Conservation (phyloP, 2,329 filamentous ascomycete genomes). For the Monosporascus ibericus region DNA sequence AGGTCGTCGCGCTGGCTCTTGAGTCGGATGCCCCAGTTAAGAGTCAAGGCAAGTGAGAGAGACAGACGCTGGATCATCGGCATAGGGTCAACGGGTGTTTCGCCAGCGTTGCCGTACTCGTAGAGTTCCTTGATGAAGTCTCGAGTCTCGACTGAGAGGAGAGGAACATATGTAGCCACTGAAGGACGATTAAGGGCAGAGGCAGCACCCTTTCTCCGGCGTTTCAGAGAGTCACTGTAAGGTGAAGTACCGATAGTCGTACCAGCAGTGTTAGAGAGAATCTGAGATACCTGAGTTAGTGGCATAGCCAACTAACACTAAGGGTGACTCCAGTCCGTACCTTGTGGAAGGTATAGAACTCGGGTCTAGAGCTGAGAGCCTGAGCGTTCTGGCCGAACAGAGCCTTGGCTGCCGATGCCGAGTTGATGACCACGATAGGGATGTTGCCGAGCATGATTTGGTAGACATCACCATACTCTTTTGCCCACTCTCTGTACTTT, state of each 20-base stretch:
- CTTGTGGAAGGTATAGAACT: slow-evolving; percentile 56
- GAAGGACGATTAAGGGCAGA: slow-evolving; percentile 60
- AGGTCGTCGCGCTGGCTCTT: slow-evolving; percentile 51
- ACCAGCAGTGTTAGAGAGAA: slow-evolving; percentile 55
- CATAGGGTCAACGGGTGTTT: slow-evolving; percentile 54
- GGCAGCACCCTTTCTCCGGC: slow-evolving; percentile 58
- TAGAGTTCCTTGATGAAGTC: slow-evolving; percentile 57
- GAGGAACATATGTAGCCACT: slow-evolving; percentile 55
- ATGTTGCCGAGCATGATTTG: slow-evolving; percentile 54
- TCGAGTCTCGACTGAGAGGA: slow-evolving; percentile 56
- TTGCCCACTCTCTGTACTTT: slow-evolving; percentile 49
- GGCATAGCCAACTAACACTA: too few species aligned
- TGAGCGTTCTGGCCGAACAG: slow-evolving; percentile 48
- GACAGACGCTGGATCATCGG: slow-evolving; percentile 61
- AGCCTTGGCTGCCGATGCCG: slow-evolving; percentile 41
- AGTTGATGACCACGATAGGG: slow-evolving; percentile 50
- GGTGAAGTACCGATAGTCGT: slow-evolving; percentile 65
- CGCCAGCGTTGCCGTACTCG: slow-evolving; percentile 49
- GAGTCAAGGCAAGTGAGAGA: slow-evolving; percentile 54
- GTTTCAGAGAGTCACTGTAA: slow-evolving; percentile 59
- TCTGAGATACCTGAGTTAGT: too few species aligned
- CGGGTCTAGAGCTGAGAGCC: slow-evolving; percentile 47
- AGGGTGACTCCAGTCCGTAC: slow-evolving; percentile 19
- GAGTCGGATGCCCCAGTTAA: slow-evolving; percentile 62
- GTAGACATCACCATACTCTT: slow-evolving; percentile 42